Percentiles rank a stretch among this genome's conserved stretches.
phyloP scores from a whole-genome alignment of 2,329 filamentous ascomycete genomes.

The Colletotrichum siamense region DNA sequence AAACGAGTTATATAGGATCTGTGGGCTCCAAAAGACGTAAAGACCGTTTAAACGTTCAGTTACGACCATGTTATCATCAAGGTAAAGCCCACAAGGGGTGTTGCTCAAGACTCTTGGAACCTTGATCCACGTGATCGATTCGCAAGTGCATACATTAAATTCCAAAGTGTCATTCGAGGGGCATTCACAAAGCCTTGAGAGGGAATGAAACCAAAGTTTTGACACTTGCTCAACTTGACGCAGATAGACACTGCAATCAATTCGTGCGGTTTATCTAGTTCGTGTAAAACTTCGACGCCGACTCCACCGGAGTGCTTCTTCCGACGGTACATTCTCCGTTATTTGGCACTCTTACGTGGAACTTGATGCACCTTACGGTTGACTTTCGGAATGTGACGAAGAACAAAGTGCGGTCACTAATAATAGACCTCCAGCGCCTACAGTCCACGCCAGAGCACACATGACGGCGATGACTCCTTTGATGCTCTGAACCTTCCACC shows the following conservation, averaged over 20 bases:
- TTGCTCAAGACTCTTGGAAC: neutral
- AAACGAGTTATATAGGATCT: neutral
- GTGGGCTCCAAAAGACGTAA: neutral
- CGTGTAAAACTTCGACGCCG: neutral
- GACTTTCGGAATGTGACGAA: neutral
- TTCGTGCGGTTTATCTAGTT: neutral
- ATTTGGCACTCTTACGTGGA: neutral
- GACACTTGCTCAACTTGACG: neutral
- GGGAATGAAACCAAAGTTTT: neutral
- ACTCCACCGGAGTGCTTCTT: neutral
- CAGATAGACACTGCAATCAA: neutral
- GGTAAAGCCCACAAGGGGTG: neutral
- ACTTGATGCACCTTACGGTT: neutral
- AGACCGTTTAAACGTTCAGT: fast-evolving
- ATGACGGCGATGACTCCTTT: neutral
- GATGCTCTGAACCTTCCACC: neutral
- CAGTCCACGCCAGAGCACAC: neutral
- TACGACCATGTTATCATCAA: neutral
- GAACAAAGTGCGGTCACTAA: neutral
- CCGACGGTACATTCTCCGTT: neutral
- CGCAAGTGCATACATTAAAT: neutral
- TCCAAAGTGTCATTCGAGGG: neutral
- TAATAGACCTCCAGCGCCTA: neutral
- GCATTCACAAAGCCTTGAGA: neutral
- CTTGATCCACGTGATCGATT: neutral